Evolutionary conservation across 306 rosid species (phyloP).

Genomic region (Purshia tridentata): DNA sequence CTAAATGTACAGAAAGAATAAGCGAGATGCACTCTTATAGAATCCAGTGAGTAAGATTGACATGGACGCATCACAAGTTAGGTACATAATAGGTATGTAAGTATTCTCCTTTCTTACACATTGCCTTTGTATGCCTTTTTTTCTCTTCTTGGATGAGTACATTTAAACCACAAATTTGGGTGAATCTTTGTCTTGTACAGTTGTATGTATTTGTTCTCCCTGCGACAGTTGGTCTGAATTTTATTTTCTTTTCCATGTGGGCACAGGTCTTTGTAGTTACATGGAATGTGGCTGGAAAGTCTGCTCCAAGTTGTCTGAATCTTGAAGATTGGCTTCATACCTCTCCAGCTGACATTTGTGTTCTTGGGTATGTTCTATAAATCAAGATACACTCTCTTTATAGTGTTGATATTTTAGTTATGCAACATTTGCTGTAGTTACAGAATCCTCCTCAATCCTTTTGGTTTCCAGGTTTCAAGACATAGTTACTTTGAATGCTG

Average conservation of each 20-base stretch:
- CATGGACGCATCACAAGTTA: slow-evolving; percentile 55
- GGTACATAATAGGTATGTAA: slow-evolving; percentile 65
- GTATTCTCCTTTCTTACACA: slow-evolving; percentile 12
- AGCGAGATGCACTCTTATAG: slow-evolving; percentile 68
- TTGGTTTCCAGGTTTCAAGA: slow-evolving; percentile 81
- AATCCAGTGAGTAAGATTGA: slow-evolving; percentile 62
- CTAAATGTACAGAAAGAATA: slow-evolving; percentile 58
- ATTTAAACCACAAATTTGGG: too few relatives aligned
- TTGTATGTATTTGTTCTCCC: not conserved
- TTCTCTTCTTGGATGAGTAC: too few relatives aligned
- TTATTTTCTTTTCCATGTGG: slow-evolving; percentile 18
- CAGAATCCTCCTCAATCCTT: slow-evolving; percentile 17
- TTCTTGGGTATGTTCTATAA: slow-evolving; percentile 67
- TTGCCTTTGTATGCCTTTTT: slow-evolving; percentile 17
- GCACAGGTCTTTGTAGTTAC: slow-evolving; percentile 81
- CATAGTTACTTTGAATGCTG: slow-evolving; percentile 98
- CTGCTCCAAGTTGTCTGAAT: slow-evolving; percentile 79
- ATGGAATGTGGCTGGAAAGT: slow-evolving; percentile 98
- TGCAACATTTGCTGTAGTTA: slow-evolving; percentile 8
- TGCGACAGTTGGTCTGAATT: slow-evolving; percentile 11
- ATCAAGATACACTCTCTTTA: slow-evolving; percentile 8
- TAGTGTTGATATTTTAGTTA: not conserved
- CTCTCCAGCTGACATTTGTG: slow-evolving; percentile 93
- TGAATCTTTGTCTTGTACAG: too few relatives aligned
- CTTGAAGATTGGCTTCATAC: slow-evolving; percentile 99